A percentile compares a stretch with the other conserved stretches of the same genome.
These are phyloP conservation scores for Symbiodinium natans DNA, from an alignment of 73 alveolate genomes.

Conservation along the genomic window DNA sequence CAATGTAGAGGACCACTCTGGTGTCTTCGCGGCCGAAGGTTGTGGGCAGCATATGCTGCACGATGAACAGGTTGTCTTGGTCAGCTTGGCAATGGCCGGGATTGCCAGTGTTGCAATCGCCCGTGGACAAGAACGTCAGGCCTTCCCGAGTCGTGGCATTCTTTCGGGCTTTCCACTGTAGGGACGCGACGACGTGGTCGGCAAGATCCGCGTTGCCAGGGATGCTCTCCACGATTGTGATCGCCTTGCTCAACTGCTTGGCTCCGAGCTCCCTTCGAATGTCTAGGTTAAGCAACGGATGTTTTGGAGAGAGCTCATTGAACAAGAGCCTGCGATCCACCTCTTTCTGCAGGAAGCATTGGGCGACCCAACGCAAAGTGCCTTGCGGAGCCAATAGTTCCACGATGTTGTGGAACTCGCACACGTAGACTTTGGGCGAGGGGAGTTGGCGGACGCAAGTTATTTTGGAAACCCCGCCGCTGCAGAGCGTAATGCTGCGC, in stretches of 20 bases:
- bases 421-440: not conserved
- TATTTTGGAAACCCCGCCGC: not conserved
- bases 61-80: not conserved
- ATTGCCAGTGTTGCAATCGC: slow-evolving; percentile 4
- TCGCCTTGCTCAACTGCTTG: not conserved
- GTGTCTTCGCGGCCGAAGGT: not conserved
- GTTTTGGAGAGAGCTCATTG: not conserved
- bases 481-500: not conserved
- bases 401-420: not conserved
- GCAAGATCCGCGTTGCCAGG: not conserved
- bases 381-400: not conserved
- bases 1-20: not conserved
- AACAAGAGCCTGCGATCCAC: not conserved
- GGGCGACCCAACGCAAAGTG: not conserved
- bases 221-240: not conserved
- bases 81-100: slow-evolving; percentile 15
- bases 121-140: not conserved
- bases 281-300: not conserved
- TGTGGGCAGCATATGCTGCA: not conserved
- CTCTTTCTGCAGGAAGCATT: not conserved
- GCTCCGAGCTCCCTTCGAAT: not conserved
- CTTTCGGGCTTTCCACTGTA: not conserved
- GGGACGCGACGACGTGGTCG: not conserved
- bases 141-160: not conserved
- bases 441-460: not conserved